These are phyloP conservation scores for Thalassiosira mediterranea DNA, from an alignment of 352 stramenopile genomes.

Conservation along the genomic window DNA sequence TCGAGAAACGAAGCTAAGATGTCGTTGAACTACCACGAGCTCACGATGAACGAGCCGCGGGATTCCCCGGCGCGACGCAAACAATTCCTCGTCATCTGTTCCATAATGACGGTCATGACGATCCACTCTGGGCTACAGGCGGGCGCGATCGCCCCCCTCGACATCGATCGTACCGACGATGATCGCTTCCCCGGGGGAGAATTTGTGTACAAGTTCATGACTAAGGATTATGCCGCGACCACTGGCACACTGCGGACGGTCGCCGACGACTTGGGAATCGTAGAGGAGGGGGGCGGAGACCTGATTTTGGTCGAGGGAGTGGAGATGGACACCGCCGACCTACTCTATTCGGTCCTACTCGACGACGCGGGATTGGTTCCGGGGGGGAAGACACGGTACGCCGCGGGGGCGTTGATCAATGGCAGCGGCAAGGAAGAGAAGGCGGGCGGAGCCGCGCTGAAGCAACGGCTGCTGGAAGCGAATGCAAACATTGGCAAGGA, in stretches of 20 bases:
- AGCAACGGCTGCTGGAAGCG: constrained; percentile 35
- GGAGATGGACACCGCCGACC: constrained; percentile 42
- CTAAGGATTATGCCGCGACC: constrained; percentile 70
- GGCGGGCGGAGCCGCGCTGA: constrained; percentile 14
- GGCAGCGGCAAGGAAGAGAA: constrained; percentile 9
- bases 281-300: constrained; percentile 3
- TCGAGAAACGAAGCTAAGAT: no score
- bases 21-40: constrained; percentile 77
- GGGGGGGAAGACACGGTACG: constrained; percentile 58
- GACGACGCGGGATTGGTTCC: constrained; percentile 60
- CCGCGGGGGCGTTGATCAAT: constrained; percentile 49
- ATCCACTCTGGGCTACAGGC: constrained; percentile 54
- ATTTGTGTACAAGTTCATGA: constrained; percentile 68
- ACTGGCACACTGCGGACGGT: constrained; percentile 48
- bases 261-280: constrained; percentile 51
- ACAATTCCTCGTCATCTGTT: constrained; percentile 66
- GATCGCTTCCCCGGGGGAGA: constrained; percentile 64
- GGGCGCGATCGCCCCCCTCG: constrained; percentile 49
- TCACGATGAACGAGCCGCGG: constrained; percentile 59
- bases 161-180: constrained; percentile 39
- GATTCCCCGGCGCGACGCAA: constrained; percentile 51
- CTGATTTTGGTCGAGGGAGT: background rate
- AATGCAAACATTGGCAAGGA: constrained; percentile 25
- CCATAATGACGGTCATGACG: constrained; percentile 53
- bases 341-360: constrained; percentile 73